Percentiles rank a stretch among this genome's conserved stretches.
These are phyloP conservation scores for Dactylellina leptospora DNA, from an alignment of 2,329 filamentous ascomycete species.

Conservation along the genomic window DNA sequence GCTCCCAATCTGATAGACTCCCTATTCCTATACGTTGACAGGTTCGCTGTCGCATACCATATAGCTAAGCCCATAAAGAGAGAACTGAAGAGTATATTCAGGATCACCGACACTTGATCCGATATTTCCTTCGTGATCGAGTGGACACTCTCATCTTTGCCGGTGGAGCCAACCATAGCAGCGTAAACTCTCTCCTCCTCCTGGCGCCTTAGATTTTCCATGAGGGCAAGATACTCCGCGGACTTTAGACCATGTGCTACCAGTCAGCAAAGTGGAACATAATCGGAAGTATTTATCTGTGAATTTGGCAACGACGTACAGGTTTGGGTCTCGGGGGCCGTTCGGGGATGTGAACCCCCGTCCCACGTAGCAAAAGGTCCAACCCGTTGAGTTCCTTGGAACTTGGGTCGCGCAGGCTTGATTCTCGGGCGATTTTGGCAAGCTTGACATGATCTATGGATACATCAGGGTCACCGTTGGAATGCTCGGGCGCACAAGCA, in stretches of 20 bases:
- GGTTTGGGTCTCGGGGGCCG: constrained; percentile 15
- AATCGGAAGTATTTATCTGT: no score
- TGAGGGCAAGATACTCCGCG: constrained; percentile 24
- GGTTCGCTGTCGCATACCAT: constrained; percentile 48
- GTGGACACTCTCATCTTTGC: constrained; percentile 7
- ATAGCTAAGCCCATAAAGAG: constrained; percentile 40
- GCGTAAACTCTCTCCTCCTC: constrained; percentile 39
- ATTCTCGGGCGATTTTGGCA: constrained; percentile 5
- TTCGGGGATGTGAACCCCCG: constrained; percentile 15
- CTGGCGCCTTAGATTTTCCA: constrained; percentile 29
- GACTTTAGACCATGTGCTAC: neutral
- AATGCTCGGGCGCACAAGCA: neutral
- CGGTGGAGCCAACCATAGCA: constrained; percentile 21
- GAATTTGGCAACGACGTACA: constrained; percentile 21
- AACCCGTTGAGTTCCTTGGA: neutral
- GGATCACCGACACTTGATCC: constrained; percentile 43
- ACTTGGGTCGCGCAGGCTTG: neutral
- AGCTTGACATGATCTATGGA: constrained; percentile 25
- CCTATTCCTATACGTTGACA: constrained; percentile 27
- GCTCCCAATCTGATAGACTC: constrained; percentile 29
- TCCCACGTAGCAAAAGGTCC: constrained; percentile 34
- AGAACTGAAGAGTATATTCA: constrained; percentile 43
- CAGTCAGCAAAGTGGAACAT: neutral
- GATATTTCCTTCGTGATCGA: constrained; percentile 41
- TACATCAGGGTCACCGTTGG: neutral